These are phyloP conservation scores for Condylostoma magnum DNA, from an alignment of 169 alveolate species.

Conservation along the genomic window DNA sequence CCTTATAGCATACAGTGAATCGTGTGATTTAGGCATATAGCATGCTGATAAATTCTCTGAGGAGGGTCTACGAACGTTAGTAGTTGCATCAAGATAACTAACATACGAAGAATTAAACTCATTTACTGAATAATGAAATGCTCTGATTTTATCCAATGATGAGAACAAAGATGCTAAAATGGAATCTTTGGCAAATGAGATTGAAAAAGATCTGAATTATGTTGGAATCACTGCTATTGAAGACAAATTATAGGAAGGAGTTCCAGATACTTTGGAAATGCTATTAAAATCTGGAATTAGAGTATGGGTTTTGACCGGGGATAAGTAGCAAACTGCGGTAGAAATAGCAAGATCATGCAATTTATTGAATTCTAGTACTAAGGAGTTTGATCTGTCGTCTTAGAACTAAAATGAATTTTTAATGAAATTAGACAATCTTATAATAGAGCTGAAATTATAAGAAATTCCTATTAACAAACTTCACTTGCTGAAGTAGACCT, in stretches of 20 bases:
- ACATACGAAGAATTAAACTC: conserved; percentile 26
- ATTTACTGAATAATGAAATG: conserved; percentile 26
- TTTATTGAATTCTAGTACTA: conserved; percentile 31
- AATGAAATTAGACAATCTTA: background rate
- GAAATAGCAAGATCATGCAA: conserved; percentile 77
- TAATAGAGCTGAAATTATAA: conserved; percentile 43
- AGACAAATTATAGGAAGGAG: conserved; percentile 75
- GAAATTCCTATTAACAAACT: conserved; percentile 16
- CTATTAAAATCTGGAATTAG: conserved; percentile 57
- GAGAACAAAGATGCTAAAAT: conserved; percentile 39
- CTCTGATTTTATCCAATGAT: conserved; percentile 3
- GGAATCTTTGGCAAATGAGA: conserved; percentile 26
- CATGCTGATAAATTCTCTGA: conserved; percentile 43
- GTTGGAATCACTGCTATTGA: conserved; percentile 68
- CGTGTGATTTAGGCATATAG: too few relatives aligned
- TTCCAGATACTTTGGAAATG: conserved; percentile 56
- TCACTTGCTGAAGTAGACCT: conserved; percentile 5
- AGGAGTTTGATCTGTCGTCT: background rate
- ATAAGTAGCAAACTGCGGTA: conserved; percentile 84
- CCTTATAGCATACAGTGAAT: too few relatives aligned
- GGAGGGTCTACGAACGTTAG: conserved; percentile 69
- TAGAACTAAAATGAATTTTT: background rate
- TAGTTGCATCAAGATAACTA: conserved; percentile 57
- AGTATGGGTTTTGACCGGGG: conserved; percentile 87
- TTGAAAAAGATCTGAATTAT: conserved; percentile 52